Base-by-base conservation (phyloP, 2,329 filamentous ascomycete genomes). In the Scedosporium apiospermum region DNA sequence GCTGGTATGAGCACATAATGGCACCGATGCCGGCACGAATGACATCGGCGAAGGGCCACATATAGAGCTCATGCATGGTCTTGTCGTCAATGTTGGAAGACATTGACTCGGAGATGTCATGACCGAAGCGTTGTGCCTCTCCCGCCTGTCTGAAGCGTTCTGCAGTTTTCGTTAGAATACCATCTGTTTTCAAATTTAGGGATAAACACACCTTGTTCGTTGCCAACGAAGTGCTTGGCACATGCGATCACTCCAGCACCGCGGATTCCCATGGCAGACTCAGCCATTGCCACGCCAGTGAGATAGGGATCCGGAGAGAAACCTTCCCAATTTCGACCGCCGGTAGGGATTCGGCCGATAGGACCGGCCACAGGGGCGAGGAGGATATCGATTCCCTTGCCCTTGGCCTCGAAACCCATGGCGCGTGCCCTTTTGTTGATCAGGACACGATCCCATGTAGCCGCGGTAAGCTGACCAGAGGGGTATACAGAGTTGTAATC, bases 401-500 rank as follows among this genome's bases (percentile, higher is more conserved):
- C 87, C 64, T 83, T 85, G 68, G 89, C 85, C 71, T 96, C 91
- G 9, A 71, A 67, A 12, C 79, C 81, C 74, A 83, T 77, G 62
- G 76, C 73, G 63, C 74, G 70, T 21, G 78, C 81, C 62, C 81
- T 74, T 34, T 76, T 73, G 63, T 77, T 76, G 71, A 92, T 88
- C 34, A 96, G 80, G 12, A 77, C 73, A 63, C 88, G 84, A 73
- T 93, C 89, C 82, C 88, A 96, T 0, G 91, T 90, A n/a, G 91
- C 89, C 14, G 89, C 93, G 34, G 90, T 83, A 5, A 90, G 92
- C 67, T 92, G 80, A 58, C 89, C 91, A 0, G 88, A 87, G 0
- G 89, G 83, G 72, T 96, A 96, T 1, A 88, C 92, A 42, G 90
- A 93, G 70, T 86, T 86, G 74, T 89, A 93, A 74, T 96, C 91